phyloP scores from a whole-genome alignment of 257 asterid genomes.

The Fraxinus americana region DNA sequence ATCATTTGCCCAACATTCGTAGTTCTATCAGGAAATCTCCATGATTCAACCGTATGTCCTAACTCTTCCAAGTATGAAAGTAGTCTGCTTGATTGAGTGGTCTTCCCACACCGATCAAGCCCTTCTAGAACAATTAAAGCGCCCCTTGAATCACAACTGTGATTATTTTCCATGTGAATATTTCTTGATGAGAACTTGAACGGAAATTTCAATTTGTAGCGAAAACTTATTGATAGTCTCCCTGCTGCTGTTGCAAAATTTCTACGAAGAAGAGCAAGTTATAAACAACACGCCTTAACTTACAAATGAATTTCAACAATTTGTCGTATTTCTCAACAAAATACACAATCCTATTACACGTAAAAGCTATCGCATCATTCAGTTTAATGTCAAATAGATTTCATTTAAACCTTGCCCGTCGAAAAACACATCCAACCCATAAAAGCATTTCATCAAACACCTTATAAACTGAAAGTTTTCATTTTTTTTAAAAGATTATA shows the following conservation, averaged over 20 bases:
- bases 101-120: constrained; percentile 89
- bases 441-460: constrained; percentile 39
- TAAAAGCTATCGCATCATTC: not conserved
- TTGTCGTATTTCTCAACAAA: not conserved
- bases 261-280: constrained; percentile 28
- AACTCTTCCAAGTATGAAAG: constrained; percentile 55
- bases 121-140: constrained; percentile 95
- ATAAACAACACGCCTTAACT: not conserved
- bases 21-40: constrained; percentile 96
- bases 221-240: constrained; percentile 28
- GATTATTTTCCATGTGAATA: constrained; percentile 65
- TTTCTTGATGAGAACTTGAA: constrained; percentile 51
- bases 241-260: constrained; percentile 36
- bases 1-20: constrained; percentile 94
- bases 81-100: constrained; percentile 73
- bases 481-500: not conserved
- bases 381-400: not conserved
- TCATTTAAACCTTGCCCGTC: not conserved
- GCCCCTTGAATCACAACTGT: constrained; percentile 60
- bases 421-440: not conserved
- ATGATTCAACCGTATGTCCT: constrained; percentile 76
- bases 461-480: not conserved
- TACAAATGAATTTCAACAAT: not conserved
- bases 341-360: not conserved
- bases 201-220: constrained; percentile 38